These are phyloP conservation scores for Strobilomyces dryophilus DNA, from an alignment of 768 basidiomycete genomes.

Conservation along the genomic window DNA sequence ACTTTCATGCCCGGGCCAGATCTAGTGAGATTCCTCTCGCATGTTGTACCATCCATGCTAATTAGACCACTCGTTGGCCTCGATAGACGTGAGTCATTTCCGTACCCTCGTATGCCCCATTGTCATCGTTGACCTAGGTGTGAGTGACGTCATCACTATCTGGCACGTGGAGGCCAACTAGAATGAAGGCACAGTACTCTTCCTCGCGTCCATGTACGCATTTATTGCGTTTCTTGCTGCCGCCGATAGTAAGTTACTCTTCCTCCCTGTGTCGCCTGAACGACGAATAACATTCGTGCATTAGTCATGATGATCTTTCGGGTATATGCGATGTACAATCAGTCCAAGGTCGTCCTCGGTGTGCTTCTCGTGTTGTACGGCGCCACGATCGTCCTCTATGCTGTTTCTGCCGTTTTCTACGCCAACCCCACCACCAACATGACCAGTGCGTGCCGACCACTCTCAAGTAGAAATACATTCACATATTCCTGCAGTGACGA, in stretches of 20 bases:
- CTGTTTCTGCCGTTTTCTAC: neutral
- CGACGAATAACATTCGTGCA: neutral
- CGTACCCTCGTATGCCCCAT: too few species aligned
- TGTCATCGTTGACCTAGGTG: constrained; percentile 10
- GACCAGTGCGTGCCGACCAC: constrained; percentile 3
- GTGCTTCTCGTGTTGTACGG: constrained; percentile 14
- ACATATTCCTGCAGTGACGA: constrained; percentile 9
- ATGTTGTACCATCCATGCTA: neutral
- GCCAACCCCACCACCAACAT: constrained; percentile 6
- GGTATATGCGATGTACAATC: constrained; percentile 22
- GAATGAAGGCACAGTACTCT: constrained; percentile 9
- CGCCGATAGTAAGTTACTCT: constrained; percentile 15
- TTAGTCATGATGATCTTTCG: constrained; percentile 24
- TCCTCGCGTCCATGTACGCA: neutral
- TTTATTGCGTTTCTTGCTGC: constrained; percentile 17
- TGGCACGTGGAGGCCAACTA: neutral
- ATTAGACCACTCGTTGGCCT: neutral
- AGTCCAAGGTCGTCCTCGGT: constrained; percentile 10
- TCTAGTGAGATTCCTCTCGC: neutral
- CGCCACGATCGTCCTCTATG: neutral
- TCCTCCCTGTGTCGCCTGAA: neutral
- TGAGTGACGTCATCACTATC: neutral
- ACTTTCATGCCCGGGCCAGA: constrained; percentile 17
- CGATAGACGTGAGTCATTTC: constrained; percentile 14
- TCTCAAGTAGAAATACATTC: neutral